phyloP scores from a whole-genome alignment of 1,139 yeast species.

The Hemisphaericaspora subhashii region DNA sequence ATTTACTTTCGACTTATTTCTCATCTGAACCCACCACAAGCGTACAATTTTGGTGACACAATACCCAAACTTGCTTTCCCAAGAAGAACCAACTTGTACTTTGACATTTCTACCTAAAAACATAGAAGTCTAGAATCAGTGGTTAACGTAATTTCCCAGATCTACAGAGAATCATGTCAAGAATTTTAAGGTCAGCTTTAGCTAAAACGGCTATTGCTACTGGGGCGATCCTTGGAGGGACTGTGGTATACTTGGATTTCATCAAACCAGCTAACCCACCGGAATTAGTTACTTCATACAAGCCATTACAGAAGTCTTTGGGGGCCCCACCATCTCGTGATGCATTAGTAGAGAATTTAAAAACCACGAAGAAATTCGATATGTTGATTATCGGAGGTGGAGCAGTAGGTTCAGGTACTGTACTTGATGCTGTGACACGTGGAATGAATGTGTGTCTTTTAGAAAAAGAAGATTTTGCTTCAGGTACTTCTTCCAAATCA shows the following conservation, averaged over 20 bases:
- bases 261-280: conserved; percentile 39
- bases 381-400: conserved; percentile 91
- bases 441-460: conserved; percentile 86
- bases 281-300: conserved; percentile 30
- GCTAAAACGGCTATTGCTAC: conserved; percentile 37
- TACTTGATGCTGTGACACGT: conserved; percentile 87
- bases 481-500: conserved; percentile 93
- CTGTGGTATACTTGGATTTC: conserved; percentile 45
- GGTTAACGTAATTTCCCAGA: not conserved
- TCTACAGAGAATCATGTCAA: not conserved
- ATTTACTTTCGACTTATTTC: too few relatives aligned
- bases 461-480: conserved; percentile 86
- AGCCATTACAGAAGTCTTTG: conserved; percentile 37
- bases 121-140: too few relatives aligned
- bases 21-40: too few relatives aligned
- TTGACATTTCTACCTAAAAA: too few relatives aligned
- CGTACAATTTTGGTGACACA: too few relatives aligned
- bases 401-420: conserved; percentile 93
- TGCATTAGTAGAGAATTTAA: conserved; percentile 33
- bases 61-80: too few relatives aligned
- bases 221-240: conserved; percentile 36
- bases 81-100: too few relatives aligned
- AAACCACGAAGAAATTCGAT: conserved; percentile 59
- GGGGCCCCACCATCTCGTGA: conserved; percentile 40
- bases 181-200: conserved; percentile 12